Percentiles rank a stretch among this genome's conserved stretches.
phyloP scores from a whole-genome alignment of 2,329 filamentous ascomycete genomes.

The Xenosphaeropsis pyriputrescens region DNA sequence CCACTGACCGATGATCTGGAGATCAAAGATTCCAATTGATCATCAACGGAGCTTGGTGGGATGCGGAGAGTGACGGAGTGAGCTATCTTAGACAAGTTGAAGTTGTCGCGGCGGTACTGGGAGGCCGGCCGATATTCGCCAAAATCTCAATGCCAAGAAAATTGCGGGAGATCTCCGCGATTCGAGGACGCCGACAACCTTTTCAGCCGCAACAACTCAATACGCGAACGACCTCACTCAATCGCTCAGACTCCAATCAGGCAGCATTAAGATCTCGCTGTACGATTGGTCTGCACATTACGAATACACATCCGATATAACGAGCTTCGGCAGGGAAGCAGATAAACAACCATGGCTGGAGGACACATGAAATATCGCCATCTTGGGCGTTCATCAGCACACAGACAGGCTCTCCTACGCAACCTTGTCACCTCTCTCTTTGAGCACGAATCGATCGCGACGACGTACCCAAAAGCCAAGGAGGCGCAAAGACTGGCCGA shows the following conservation, averaged over 20 bases:
- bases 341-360: slow-evolving; percentile 54
- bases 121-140: slow-evolving; percentile 5
- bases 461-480: slow-evolving; percentile 93
- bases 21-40: background rate
- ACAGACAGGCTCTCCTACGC: slow-evolving; percentile 82
- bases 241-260: background rate
- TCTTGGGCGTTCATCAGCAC: slow-evolving; percentile 70
- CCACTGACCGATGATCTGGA: background rate
- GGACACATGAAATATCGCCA: slow-evolving; percentile 80
- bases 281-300: background rate
- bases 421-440: slow-evolving; percentile 94
- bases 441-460: slow-evolving; percentile 83
- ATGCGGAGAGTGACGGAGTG: background rate
- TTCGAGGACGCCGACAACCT: no score
- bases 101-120: slow-evolving; percentile 1
- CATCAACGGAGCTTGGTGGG: background rate
- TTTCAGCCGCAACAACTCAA: background rate
- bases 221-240: background rate
- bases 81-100: background rate
- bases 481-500: slow-evolving; percentile 89
- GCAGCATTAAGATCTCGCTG: background rate
- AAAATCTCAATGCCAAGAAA: slow-evolving; percentile 7
- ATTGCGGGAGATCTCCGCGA: slow-evolving; percentile 2
- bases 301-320: background rate
- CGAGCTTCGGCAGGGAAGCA: background rate